Evolutionary conservation across 2,329 filamentous ascomycete genomes (phyloP), one percentile per base, ranked within the genome.

Genomic region (Colletotrichum karsti): DNA sequence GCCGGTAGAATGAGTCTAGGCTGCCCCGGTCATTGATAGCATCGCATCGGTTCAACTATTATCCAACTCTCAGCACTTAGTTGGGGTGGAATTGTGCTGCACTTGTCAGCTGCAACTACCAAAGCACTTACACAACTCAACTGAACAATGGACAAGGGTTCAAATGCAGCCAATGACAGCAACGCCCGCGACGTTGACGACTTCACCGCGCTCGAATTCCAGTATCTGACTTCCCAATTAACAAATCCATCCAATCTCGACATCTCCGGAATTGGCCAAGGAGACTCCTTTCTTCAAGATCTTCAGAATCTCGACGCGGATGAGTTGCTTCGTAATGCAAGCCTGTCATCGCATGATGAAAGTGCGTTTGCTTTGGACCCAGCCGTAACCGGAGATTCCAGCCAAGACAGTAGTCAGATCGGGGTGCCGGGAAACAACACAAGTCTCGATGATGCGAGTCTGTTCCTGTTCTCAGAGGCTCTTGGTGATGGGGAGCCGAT

Each of bases 101-200:
- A 50, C 22, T 53, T 30, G 15, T 22, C 13, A 33, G 24, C 46
- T 46, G 12, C 37, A 53, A 58, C 53, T 39, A 28, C 18, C 7
- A 18, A 53, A 26, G 30, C 53, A 67, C 46, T 58, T 59, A 58
- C 64, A 63, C 51, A 57, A 39, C 44, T 53, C 28, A 18, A 18
- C 22, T 8, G 20, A 15, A 39, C 18, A 9, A 67, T 67, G 64
- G 59, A 67, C 64, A 54, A 53, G 60, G 44, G n/a, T 13, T 15
- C 30, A 20, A 37, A 7, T 7, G 15, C 22, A 46, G 28, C 60
- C 35, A 64, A 67, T 63, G 53, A 30, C 8, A 58, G 13, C 37
- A 53, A 58, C 35, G 28, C 60, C 15, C 26, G 30, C 30, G 24
- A 28, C n/a, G 26, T 58, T 3, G 64, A 54, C 33, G 64, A 67